Conservation (phyloP, 306 rosid genomes). For the Ochetophila trinervis region DNA sequence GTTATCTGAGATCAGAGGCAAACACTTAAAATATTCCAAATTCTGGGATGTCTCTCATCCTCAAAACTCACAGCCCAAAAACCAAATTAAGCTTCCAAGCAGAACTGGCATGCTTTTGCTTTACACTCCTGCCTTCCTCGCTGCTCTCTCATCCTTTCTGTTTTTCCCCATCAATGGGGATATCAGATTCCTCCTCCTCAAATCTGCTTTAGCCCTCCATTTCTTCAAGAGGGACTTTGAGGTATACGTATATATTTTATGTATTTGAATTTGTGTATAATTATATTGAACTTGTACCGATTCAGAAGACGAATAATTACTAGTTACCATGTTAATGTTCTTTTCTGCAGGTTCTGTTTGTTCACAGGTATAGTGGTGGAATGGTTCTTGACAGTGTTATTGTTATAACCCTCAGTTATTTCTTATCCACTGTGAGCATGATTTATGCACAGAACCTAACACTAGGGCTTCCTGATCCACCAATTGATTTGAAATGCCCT, state of each 20-base stretch:
- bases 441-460: conserved; percentile 59
- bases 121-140: conserved; percentile 64
- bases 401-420: conserved; percentile 52
- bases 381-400: conserved; percentile 47
- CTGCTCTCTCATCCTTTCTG: conserved; percentile 41
- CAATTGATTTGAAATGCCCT: conserved; percentile 35
- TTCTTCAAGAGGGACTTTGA: conserved; percentile 77
- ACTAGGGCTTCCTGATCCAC: conserved; percentile 43
- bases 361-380: conserved; percentile 74
- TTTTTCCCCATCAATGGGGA: conserved; percentile 28
- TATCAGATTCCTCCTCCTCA: conserved; percentile 43
- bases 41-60: conserved; percentile 30
- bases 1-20: conserved; percentile 47
- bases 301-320: no score
- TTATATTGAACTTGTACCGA: background rate
- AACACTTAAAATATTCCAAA: conserved; percentile 65
- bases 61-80: background rate
- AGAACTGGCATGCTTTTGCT: conserved; percentile 54
- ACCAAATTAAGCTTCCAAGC: conserved; percentile 29
- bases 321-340: background rate
- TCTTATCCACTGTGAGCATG: conserved; percentile 39
- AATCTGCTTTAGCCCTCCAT: conserved; percentile 55
- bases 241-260: conserved; percentile 28
- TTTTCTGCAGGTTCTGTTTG: conserved; percentile 50
- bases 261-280: background rate